Conservation (phyloP, 768 basidiomycete genomes). For the Mycena crocata region DNA sequence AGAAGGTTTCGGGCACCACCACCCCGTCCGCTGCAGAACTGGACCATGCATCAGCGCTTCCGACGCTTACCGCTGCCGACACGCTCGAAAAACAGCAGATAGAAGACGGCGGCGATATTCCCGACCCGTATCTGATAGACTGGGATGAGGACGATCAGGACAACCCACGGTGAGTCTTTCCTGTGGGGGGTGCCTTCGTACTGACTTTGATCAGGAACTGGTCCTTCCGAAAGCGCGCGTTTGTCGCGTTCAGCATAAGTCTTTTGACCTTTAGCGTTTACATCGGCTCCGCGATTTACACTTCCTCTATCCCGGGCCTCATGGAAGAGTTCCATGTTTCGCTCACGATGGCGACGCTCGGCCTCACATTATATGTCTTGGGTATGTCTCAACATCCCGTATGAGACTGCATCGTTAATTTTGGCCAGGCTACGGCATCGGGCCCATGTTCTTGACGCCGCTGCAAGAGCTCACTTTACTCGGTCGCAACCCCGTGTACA, state of each 20-base stretch:
- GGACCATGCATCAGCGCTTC: background rate
- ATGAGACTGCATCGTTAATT: no score
- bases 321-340: constrained; percentile 42
- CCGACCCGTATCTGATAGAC: constrained; percentile 37
- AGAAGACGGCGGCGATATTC: background rate
- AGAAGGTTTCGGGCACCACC: background rate
- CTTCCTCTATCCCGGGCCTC: constrained; percentile 41
- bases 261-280: constrained; percentile 48
- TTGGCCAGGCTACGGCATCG: constrained; percentile 35
- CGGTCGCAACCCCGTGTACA: constrained; percentile 47
- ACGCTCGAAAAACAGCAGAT: background rate
- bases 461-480: constrained; percentile 46
- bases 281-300: constrained; percentile 48
- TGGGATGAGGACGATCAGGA: constrained; percentile 45
- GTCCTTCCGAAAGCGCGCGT: constrained; percentile 41
- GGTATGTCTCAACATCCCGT: no score
- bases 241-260: constrained; percentile 45
- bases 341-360: constrained; percentile 42
- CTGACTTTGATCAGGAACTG: constrained; percentile 38
- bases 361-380: constrained; percentile 42
- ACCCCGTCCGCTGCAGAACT: background rate
- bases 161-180: constrained; percentile 35
- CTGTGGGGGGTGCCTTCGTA: background rate
- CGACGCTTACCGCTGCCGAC: background rate
- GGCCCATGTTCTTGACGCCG: constrained; percentile 44